Evolutionary conservation across 306 rosid species (phyloP), one percentile per base, ranked within the genome.

Genomic region (Trifolium repens): DNA sequence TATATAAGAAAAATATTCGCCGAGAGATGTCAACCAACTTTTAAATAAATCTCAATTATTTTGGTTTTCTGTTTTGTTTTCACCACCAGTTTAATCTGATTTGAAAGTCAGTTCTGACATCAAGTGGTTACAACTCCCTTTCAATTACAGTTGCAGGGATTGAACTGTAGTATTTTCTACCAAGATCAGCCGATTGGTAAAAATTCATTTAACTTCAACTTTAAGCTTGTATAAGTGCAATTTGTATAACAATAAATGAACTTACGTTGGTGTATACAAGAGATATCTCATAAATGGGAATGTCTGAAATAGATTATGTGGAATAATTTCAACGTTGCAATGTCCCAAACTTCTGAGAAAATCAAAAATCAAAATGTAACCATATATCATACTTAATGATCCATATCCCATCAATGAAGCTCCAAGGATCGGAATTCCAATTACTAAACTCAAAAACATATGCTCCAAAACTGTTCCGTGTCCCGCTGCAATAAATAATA

Each of bases 251-350:
- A 19, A 55, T 22, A 16, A 55, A 55, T 57, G 15, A 58, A 80
- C 97, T 87, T 76, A 91, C 98, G 96, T 89, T 46, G 98, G 97
- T 7, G 97, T 91, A 63, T 88, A 91, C 39, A 91, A 76, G 24
- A 93, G 62, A 78, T 88, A 91, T 83, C 80, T 87, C 44, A 89
- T 79, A 30, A 89, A 61, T 24, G 94, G 91, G 17, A 88, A 30
- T 27, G 39, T 79, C 49, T 88, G 72, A 49, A 87, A 88, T 37
- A 91, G 9, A 19, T 68, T 37, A 61, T 88, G 86, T 13, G 97
- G 87, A 61, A 94, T 35, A 74, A 89, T 22, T 78, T 93, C 98
- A 49, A 91, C 87, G 17, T 94, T 94, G 84, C 81, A 83, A 83
- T 88, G 94, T 14, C 98, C 98, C 75, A 88, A 80, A 78, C 94